Evolutionary conservation across 1,284 basidiomycete species (phyloP), one percentile per base, ranked within the genome.

Genomic region (Puccinia novopanici): DNA sequence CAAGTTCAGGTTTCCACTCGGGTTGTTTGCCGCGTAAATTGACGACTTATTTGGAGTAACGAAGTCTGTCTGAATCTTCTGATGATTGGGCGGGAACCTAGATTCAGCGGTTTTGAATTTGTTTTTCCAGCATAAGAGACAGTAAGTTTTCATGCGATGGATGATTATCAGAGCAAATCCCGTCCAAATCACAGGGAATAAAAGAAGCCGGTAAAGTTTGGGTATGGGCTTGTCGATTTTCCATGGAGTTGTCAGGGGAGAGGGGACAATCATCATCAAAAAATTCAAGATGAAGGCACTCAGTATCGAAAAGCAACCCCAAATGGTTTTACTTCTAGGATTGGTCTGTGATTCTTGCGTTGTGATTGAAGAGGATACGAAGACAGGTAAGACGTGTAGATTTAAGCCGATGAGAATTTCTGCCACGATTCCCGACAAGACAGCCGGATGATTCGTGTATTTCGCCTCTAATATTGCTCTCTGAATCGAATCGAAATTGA

Each of bases 371-470:
- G 34, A 65, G 54, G 17, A 5, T 4, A 78, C 30, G 34, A 78
- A 78, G 13, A 22, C 54, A 24, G 76, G 52, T 15, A 78, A 57
- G 42, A 78, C 76, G 70, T 78, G 67, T 34, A 24, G n/a, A 42
- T 78, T 78, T 27, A 78, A 54, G 6, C 76, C 76, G 2, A 55
- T 19, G 12, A 78, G 67, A 45, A 78, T 70, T 4, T 70, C 52
- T 30, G 65, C 76, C 19, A 78, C 76, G n/a, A 78, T 54, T 37
- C 52, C 50, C 42, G 65, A 65, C n/a, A 70, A 42, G 42, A 78
- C 76, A 27, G 76, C 76, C 30, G 76, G 76, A 71, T 78, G 76
- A 19, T 54, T 78, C 40, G 76, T 78, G 27, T 70, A 77, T 55
- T 68, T 77, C 13, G 61, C 59, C 55, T 77, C 75, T 30, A 77